Evolutionary conservation across 2,329 filamentous ascomycete genomes (phyloP), one percentile per base, ranked within the genome.

Genomic region (Penicillium hordei): DNA sequence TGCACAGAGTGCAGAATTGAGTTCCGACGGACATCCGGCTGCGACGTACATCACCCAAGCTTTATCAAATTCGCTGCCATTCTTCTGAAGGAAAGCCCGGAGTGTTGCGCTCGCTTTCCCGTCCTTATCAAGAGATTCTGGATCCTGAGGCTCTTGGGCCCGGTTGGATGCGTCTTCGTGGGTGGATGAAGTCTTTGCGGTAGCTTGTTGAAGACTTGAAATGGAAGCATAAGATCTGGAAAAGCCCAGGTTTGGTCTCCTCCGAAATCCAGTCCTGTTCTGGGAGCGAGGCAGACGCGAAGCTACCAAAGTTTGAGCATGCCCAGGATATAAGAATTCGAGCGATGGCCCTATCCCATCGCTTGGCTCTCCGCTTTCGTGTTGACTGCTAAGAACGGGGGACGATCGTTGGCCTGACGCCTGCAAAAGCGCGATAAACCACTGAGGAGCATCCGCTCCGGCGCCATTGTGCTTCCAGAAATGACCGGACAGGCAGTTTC

Each of bases 1-100:
- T 7, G 62, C 62, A 51, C 79, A 72, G 34, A 76, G 61, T 46
- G 63, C 60, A 27, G 68, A 64, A 31, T 60, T 67, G 38, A 68
- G 49, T 19, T 69, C 60, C 12, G 57, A 33, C 7, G 71, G 72
- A n/a, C 64, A 58, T 17, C 70, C 70, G 39, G 69, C 69, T 19
- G 63, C 61, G 27, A 65, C 54, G 63, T 76, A 81, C 45, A 76
- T 69, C 29, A 71, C 65, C 79, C 79, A 82, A 13, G 72, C 76
- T 63, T 74, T 70, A 53, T 79, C 75, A 51, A 70, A 72, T 25
- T 72, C 62, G 13, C 33, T 44, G 5, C 60, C 52, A 27, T 60
- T 40, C 17, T 60, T 44, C 25, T 48, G 48, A 42, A 70, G 34
- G n/a, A 72, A 52, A 13, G 51, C 52, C 7, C 36, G 15, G 7